Percentiles rank a stretch among this genome's conserved stretches.
These are phyloP conservation scores for Euphorbia tirucalli DNA, from an alignment of 345 rosid species.

Conservation along the genomic window DNA sequence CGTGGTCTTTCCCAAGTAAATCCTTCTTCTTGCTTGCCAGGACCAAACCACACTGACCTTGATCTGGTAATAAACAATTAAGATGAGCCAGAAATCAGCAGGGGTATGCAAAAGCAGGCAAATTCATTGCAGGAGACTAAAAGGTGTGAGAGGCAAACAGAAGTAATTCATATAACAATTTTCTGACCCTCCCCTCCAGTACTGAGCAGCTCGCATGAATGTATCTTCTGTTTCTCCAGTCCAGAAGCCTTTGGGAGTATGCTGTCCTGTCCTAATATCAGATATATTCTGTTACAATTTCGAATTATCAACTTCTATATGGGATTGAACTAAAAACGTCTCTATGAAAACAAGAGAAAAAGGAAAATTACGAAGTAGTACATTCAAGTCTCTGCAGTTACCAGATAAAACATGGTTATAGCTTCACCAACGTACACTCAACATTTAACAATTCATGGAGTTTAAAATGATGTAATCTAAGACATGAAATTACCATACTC, in stretches of 20 bases:
- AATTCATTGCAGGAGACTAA: not conserved
- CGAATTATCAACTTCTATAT: not conserved
- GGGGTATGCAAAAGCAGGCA: slow-evolving; percentile 1
- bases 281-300: slow-evolving; percentile 10
- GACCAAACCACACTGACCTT: slow-evolving; percentile 24
- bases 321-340: slow-evolving; percentile 1
- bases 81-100: slow-evolving; percentile 19
- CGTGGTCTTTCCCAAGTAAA: slow-evolving; percentile 29
- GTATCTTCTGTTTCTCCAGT: slow-evolving; percentile 27
- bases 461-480: not conserved
- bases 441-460: not conserved
- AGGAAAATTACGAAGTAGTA: slow-evolving; percentile 2
- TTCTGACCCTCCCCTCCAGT: slow-evolving; percentile 35
- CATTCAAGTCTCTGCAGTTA: slow-evolving; percentile 13
- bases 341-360: slow-evolving; percentile 4
- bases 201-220: slow-evolving; percentile 14
- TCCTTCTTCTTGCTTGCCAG: slow-evolving; percentile 28
- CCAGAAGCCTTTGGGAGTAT: slow-evolving; percentile 28
- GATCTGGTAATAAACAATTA: slow-evolving; percentile 32
- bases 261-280: slow-evolving; percentile 43
- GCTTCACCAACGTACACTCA: slow-evolving; percentile 10
- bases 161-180: not conserved
- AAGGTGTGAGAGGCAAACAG: slow-evolving; percentile 1
- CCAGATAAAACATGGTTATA: slow-evolving; percentile 12
- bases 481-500: not conserved